These are phyloP conservation scores for Claviceps fusiformis DNA, from an alignment of 2,329 filamentous ascomycete species.

Conservation along the genomic window DNA sequence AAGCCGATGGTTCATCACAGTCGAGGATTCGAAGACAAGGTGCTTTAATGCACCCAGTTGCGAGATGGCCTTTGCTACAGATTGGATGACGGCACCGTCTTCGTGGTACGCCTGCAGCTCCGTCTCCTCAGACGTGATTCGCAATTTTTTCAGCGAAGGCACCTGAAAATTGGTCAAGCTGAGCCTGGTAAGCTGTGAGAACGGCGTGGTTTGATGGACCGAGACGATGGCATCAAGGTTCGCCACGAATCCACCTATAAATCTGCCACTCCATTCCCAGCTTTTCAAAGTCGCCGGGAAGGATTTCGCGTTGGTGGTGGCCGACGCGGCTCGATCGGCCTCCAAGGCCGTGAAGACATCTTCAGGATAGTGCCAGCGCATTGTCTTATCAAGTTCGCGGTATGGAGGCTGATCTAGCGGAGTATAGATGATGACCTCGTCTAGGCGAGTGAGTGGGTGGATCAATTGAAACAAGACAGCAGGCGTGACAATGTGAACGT, in stretches of 20 bases:
- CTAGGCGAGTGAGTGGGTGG: constrained; percentile 49
- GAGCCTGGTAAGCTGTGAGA: constrained; percentile 40
- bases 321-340: constrained; percentile 28
- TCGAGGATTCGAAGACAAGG: constrained; percentile 63
- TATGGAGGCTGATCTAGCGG: constrained; percentile 55
- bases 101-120: constrained; percentile 21
- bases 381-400: constrained; percentile 37
- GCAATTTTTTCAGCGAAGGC: constrained; percentile 30
- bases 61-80: constrained; percentile 19
- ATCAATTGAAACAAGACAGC: constrained; percentile 38
- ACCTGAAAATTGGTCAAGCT: constrained; percentile 52
- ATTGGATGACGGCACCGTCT: constrained; percentile 28
- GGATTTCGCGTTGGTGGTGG: constrained; percentile 19
- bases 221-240: constrained; percentile 33
- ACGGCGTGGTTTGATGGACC: constrained; percentile 42
- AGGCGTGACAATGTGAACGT: constrained; percentile 49
- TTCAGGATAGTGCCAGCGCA: constrained; percentile 58
- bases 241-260: constrained; percentile 31
- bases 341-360: constrained; percentile 52
- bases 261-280: constrained; percentile 49
- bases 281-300: constrained; percentile 28
- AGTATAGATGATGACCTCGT: constrained; percentile 59
- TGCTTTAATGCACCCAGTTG: constrained; percentile 49
- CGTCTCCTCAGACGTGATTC: constrained; percentile 19
- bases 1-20: constrained; percentile 53